Conservation (phyloP, 192 early-diverging fungal species). For the Rhizophagus sp. region DNA sequence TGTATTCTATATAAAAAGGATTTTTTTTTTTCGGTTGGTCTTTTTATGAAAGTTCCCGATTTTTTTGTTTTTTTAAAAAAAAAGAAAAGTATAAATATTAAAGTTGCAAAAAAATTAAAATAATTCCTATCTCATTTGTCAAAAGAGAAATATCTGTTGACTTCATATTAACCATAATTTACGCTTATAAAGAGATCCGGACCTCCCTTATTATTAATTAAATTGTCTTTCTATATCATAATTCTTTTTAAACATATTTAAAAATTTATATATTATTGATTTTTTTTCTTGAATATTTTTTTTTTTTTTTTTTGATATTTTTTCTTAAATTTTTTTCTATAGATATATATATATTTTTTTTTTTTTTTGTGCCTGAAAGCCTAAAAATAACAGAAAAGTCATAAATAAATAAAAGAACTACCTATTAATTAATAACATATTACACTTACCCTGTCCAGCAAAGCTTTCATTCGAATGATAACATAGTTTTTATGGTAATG, state of each 20-base stretch:
- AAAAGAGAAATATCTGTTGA: not conserved
- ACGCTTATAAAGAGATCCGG: not conserved
- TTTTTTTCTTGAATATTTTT: not conserved
- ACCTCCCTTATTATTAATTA: not conserved
- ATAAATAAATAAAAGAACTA: not conserved
- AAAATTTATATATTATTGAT: not conserved
- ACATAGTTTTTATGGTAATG: not conserved
- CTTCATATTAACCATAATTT: not conserved
- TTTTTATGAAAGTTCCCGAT: not conserved
- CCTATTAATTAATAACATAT: not conserved
- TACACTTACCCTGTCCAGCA: not conserved
- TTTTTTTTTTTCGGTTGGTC: not conserved
- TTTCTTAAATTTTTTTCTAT: not conserved
- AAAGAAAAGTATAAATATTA: not conserved
- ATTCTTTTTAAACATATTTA: not conserved
- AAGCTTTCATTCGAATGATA: not conserved
- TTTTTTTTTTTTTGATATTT: not conserved
- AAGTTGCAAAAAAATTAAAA: not conserved
- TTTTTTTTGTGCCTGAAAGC: too few species aligned
- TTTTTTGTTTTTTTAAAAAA: constrained; percentile 3
- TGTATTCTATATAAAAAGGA: not conserved
- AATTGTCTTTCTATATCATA: not conserved
- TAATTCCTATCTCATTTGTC: not conserved
- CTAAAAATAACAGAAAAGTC: not conserved
- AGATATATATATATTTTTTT: not conserved